phyloP scores from a whole-genome alignment of 225 moss, liverwort and hornwort species.

The Pseudoscleropodium purum region DNA sequence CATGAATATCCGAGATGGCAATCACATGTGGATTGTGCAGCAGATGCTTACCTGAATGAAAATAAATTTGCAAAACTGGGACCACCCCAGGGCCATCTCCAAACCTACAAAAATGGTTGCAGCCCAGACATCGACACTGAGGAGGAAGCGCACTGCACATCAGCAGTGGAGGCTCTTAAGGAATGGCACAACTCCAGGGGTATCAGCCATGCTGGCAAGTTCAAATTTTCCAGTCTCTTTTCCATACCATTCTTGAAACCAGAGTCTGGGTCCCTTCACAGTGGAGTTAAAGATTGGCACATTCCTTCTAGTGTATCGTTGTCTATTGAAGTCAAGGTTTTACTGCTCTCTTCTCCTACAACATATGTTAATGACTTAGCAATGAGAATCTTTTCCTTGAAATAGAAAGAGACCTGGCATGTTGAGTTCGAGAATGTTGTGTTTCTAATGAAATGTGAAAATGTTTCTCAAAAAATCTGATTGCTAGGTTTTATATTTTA shows the following conservation, averaged over 20 bases:
- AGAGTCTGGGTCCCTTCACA: neutral
- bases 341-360: neutral
- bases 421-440: neutral
- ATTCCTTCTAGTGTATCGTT: neutral
- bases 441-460: neutral
- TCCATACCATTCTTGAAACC: neutral
- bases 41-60: slow-evolving; percentile 13
- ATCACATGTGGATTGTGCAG: neutral
- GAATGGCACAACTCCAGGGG: slow-evolving; percentile 17
- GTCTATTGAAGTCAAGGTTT: neutral
- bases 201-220: neutral
- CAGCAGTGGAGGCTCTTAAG: slow-evolving; percentile 17
- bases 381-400: neutral
- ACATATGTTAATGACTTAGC: neutral
- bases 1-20: neutral
- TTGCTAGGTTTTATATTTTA: neutral
- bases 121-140: neutral
- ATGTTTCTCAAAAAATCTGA: neutral
- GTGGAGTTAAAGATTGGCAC: too few relatives aligned
- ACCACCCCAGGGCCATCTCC: neutral
- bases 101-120: neutral
- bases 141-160: slow-evolving; percentile 19
- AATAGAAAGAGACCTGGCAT: neutral
- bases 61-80: slow-evolving; percentile 7
- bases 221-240: neutral